Conservation (phyloP, 78 protist species). For the Trichosphaerium sp. region DNA sequence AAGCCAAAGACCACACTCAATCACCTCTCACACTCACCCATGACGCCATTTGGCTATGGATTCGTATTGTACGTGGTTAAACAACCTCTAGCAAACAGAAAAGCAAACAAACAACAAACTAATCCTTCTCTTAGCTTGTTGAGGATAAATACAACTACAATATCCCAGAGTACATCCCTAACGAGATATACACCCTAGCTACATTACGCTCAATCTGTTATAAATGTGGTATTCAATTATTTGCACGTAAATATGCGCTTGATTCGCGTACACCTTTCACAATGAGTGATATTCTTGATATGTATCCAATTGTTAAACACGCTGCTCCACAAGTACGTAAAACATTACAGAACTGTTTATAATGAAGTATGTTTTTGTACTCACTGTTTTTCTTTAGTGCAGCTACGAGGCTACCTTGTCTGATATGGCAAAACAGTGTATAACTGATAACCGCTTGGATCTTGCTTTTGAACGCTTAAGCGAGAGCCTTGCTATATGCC, state of each 20-base stretch:
- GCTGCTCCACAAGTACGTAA: constrained; percentile 8
- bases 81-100: neutral
- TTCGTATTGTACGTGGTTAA: too few relatives aligned
- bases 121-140: constrained; percentile 1
- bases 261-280: constrained; percentile 28
- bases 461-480: constrained; percentile 7
- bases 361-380: neutral
- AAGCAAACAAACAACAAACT: constrained; percentile 6
- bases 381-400: neutral
- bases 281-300: constrained; percentile 25
- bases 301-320: constrained; percentile 40
- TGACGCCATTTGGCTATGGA: too few relatives aligned
- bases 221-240: constrained; percentile 30
- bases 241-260: constrained; percentile 27
- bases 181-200: neutral
- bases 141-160: neutral
- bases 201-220: constrained; percentile 11
- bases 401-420: constrained; percentile 18
- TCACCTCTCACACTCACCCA: too few relatives aligned
- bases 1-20: too few relatives aligned
- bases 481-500: constrained; percentile 11
- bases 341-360: too few relatives aligned
- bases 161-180: neutral
- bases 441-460: constrained; percentile 19
- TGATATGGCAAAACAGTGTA: constrained; percentile 23